Evolutionary conservation across 2,329 filamentous ascomycete genomes (phyloP).

Genomic region (Talaromyces sp.): DNA sequence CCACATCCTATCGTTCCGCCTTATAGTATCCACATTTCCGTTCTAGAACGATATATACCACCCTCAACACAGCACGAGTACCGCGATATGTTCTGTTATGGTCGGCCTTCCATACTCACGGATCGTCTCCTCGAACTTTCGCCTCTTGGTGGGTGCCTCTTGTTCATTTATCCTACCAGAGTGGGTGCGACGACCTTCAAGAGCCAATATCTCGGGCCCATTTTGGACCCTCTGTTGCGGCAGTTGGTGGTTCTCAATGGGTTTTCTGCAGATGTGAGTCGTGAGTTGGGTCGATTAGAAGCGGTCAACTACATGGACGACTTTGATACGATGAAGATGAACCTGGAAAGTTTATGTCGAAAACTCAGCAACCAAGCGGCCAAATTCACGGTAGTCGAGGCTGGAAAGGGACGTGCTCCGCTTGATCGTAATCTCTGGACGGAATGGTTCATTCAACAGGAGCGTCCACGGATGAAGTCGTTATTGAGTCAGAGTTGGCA

Average conservation of each 20-base stretch:
- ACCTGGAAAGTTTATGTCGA: slow-evolving; percentile 36
- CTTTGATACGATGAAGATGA: slow-evolving; percentile 47
- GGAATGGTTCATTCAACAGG: slow-evolving; percentile 62
- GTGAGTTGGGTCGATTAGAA: slow-evolving; percentile 50
- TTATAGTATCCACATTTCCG: slow-evolving; percentile 54
- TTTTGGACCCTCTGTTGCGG: slow-evolving; percentile 57
- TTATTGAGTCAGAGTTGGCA: slow-evolving; percentile 41
- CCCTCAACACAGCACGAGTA: slow-evolving; percentile 56
- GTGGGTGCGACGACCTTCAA: slow-evolving; percentile 55
- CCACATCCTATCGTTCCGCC: slow-evolving; percentile 57
- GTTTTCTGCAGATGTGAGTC: slow-evolving; percentile 53
- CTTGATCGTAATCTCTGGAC: slow-evolving; percentile 54
- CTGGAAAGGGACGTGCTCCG: slow-evolving; percentile 47
- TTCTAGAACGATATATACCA: slow-evolving; percentile 62
- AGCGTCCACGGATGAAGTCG: slow-evolving; percentile 55
- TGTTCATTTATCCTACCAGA: slow-evolving; percentile 60
- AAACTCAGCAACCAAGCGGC: slow-evolving; percentile 30
- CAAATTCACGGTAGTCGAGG: slow-evolving; percentile 45
- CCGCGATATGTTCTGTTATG: slow-evolving; percentile 52
- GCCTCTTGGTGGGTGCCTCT: slow-evolving; percentile 50
- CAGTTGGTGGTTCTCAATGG: slow-evolving; percentile 55
- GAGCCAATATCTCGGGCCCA: slow-evolving; percentile 54
- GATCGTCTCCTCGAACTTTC: slow-evolving; percentile 59
- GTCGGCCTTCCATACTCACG: slow-evolving; percentile 53
- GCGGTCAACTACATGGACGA: slow-evolving; percentile 52